Evolutionary conservation across 768 basidiomycete genomes (phyloP).

Genomic region (Termitomyces sp.): DNA sequence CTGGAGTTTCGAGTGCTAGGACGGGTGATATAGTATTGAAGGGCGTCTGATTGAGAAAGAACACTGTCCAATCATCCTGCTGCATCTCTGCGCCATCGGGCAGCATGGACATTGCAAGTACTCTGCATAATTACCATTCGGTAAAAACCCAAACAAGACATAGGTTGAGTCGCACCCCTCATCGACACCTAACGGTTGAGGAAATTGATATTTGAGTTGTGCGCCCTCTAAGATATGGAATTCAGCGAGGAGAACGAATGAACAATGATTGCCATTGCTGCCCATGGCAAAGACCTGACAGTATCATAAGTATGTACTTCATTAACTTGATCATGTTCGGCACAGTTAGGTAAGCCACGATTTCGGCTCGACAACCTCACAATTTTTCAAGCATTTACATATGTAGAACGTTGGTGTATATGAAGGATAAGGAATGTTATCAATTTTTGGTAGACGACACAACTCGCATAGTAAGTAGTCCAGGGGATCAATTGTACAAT

Average conservation of each 20-base stretch:
- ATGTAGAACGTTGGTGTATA: neutral
- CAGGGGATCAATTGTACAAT: conserved; percentile 21
- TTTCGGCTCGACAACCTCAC: neutral
- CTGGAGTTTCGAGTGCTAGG: conserved; percentile 64
- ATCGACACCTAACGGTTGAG: conserved; percentile 90
- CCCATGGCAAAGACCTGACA: conserved; percentile 42
- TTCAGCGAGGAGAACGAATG: conserved; percentile 95
- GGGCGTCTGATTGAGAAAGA: conserved; percentile 93
- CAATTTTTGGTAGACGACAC: conserved; percentile 14
- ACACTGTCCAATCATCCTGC: conserved; percentile 96
- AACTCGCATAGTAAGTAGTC: conserved; percentile 8
- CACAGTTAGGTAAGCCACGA: conserved; percentile 1
- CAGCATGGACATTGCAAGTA: conserved; percentile 96
- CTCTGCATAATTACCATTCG: conserved; percentile 38
- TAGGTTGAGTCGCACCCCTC: conserved; percentile 64
- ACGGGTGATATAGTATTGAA: conserved; percentile 86
- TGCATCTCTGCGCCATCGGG: conserved; percentile 97
- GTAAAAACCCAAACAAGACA: conserved; percentile 8
- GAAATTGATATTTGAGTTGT: conserved; percentile 93
- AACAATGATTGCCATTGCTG: conserved; percentile 71
- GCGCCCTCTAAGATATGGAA: conserved; percentile 97
- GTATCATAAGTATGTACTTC: conserved; percentile 44
- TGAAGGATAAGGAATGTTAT: conserved; percentile 6
- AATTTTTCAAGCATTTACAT: too few relatives aligned
- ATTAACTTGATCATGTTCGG: neutral